These are phyloP conservation scores for Penicillium odoratum DNA, from an alignment of 495 filamentous ascomycete species.

Conservation along the genomic window DNA sequence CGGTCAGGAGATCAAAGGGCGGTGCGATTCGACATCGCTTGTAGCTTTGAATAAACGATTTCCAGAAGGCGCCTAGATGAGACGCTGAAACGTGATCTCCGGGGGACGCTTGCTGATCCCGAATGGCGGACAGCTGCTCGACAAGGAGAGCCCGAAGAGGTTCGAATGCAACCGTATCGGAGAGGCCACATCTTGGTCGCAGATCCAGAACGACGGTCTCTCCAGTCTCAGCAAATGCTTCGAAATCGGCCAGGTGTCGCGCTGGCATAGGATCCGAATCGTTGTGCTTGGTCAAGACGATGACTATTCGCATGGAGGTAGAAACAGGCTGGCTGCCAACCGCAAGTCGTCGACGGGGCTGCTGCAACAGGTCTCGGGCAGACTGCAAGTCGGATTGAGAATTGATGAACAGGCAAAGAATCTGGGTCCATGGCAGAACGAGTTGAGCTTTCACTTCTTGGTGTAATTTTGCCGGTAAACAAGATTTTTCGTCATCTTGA, in stretches of 20 bases:
- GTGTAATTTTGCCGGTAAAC: conserved; percentile 9
- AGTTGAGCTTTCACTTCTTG: conserved; percentile 10
- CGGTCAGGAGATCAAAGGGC: conserved; percentile 10
- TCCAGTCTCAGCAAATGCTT: not conserved
- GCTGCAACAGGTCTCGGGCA: conserved; percentile 5
- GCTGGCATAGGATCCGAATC: not conserved
- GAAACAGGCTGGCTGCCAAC: conserved; percentile 8
- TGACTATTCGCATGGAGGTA: conserved; percentile 4
- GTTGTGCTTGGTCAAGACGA: conserved; percentile 8
- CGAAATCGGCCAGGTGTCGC: not conserved
- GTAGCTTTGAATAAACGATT: conserved; percentile 2
- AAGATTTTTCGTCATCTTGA: not conserved
- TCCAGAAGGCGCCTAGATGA: conserved; percentile 12
- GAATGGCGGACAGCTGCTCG: not conserved
- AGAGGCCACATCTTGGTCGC: conserved; percentile 8
- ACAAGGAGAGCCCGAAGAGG: conserved; percentile 7
- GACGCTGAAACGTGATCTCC: conserved; percentile 7
- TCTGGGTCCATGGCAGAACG: conserved; percentile 16
- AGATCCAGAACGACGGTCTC: conserved; percentile 10
- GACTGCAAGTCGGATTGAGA: conserved; percentile 4
- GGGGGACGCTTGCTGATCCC: not conserved
- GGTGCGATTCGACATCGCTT: not conserved
- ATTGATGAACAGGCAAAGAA: conserved; percentile 19
- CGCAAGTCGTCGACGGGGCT: conserved; percentile 5
- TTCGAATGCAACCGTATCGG: conserved; percentile 10